Evolutionary conservation across 306 rosid genomes (phyloP).

Genomic region (Cotoneaster glaucophyllus): DNA sequence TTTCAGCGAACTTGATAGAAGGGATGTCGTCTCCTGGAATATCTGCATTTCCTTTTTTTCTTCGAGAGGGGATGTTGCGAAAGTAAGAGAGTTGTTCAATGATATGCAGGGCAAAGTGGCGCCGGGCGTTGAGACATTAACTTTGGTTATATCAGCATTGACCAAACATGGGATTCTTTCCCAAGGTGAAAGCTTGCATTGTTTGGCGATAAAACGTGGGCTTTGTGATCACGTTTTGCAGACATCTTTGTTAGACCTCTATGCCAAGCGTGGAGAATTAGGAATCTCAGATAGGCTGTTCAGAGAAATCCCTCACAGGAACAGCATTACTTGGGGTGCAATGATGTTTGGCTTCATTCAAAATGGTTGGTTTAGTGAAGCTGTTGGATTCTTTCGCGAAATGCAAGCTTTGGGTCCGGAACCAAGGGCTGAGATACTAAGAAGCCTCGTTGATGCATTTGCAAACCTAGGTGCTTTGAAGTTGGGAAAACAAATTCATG

Average conservation of each 20-base stretch:
- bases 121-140: conserved; percentile 31
- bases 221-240: conserved; percentile 37
- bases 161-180: conserved; percentile 29
- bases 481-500: conserved; percentile 40
- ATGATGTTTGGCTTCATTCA: conserved; percentile 53
- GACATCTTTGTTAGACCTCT: conserved; percentile 39
- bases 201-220: conserved; percentile 39
- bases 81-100: conserved; percentile 24
- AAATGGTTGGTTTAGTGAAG: conserved; percentile 35
- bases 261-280: conserved; percentile 39
- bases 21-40: conserved; percentile 44
- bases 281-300: conserved; percentile 33
- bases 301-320: conserved; percentile 24
- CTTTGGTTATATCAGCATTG: conserved; percentile 37
- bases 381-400: conserved; percentile 32
- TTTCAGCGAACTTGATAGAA: conserved; percentile 30
- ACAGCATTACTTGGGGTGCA: conserved; percentile 39
- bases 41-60: conserved; percentile 33
- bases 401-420: conserved; percentile 29
- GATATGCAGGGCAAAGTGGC: conserved; percentile 24
- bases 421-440: conserved; percentile 33
- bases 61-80: conserved; percentile 20
- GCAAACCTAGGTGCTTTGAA: conserved; percentile 49
- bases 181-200: conserved; percentile 33
- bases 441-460: conserved; percentile 42